Evolutionary conservation across 1,139 yeast genomes (phyloP).

Genomic region (Geotrichum bryndzae): DNA sequence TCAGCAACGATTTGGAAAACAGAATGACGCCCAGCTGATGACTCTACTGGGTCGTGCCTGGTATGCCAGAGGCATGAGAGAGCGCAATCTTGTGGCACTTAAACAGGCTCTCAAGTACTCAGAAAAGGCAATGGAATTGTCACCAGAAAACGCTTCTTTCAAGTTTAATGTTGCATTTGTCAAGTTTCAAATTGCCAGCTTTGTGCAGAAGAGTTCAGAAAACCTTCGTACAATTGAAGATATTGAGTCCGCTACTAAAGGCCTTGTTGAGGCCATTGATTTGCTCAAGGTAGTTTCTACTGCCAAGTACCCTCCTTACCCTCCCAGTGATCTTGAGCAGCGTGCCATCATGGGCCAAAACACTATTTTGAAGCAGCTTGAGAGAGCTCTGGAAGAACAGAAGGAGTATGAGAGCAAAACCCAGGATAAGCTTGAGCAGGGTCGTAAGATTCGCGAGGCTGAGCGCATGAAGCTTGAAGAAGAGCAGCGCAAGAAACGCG

Average conservation of each 20-base stretch:
- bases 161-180: conserved; percentile 79
- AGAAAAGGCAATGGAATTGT: conserved; percentile 47
- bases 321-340: conserved; percentile 70
- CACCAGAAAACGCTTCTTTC: conserved; percentile 43
- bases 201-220: conserved; percentile 57
- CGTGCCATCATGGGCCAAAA: conserved; percentile 80
- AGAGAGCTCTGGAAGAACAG: conserved; percentile 67
- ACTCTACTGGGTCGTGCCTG: conserved; percentile 84
- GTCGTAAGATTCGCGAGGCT: conserved; percentile 57
- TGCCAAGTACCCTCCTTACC: conserved; percentile 61
- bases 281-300: conserved; percentile 57
- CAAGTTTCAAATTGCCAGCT: conserved; percentile 83
- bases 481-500: conserved; percentile 29
- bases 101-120: conserved; percentile 59
- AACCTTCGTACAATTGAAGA: conserved; percentile 58
- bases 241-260: conserved; percentile 52
- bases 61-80: conserved; percentile 73
- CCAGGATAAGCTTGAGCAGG: conserved; percentile 62
- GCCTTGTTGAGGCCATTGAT: conserved; percentile 58
- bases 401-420: conserved; percentile 55
- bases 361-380: conserved; percentile 67
- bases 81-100: conserved; percentile 56
- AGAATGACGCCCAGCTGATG: conserved; percentile 57
- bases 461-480: conserved; percentile 46
- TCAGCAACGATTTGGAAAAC: conserved; percentile 56